Base-by-base conservation (phyloP, 1,139 yeast genomes). In the Candida glucosophila region DNA sequence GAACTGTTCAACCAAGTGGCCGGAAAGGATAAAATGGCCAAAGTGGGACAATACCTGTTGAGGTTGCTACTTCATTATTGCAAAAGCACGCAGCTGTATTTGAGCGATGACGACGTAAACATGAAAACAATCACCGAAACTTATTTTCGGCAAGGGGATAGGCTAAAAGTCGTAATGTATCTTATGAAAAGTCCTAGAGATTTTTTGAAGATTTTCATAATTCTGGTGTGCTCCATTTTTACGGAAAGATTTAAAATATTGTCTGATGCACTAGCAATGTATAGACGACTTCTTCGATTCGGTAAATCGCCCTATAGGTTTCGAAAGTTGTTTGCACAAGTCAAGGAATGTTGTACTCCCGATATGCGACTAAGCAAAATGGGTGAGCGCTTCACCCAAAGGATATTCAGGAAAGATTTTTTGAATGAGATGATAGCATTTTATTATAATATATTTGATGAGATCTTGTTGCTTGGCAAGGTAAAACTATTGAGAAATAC, bases 1-100 rank as follows among this genome's bases (percentile, higher is more conserved):
- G 55, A 57, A 19, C 53, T 72, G 52, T 49, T 76, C 31, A 68
- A 66, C 33, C 65, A 67, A 30, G 49, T 77, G 15, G 63, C 71
- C 3, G 88, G 88, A 18, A 79, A 78, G 45, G 90, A 79, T 42
- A 77, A 77, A 41, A 33, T 76, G 37, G 80, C 83, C 18, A 79
- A 79, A 40, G 57, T 73, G 4, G 58, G 73, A 15, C 80, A 75
- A 40, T 78, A 77, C 40, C 45, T 67, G 0, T 48, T 79, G 26
- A 63, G 79, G 32, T 47, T 78, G 16, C 44, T 77, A 16, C 53
- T 72, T 14, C 51, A 63, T 31, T 73, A 75, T 41, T 60, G 77
- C 6, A 42, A 53, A 5, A 55, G 55, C 24, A 44, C 68, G 2
- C 62, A 67, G 36, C 32, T 36, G 6, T 53, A 46, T 31, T 43